Base-by-base conservation (phyloP, 495 filamentous ascomycete species). In the Penicillium turbatum region DNA sequence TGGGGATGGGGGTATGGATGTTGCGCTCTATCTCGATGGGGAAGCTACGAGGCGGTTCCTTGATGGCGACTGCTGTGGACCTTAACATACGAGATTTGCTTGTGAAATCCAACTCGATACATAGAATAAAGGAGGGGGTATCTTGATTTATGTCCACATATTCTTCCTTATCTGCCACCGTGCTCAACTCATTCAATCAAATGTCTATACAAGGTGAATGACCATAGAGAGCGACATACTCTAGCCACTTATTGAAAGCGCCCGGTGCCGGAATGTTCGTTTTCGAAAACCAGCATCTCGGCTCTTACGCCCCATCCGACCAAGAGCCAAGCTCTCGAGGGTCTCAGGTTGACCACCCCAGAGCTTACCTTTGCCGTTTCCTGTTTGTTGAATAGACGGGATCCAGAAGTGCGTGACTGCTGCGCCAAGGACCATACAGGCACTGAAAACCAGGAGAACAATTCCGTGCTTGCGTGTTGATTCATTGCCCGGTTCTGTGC, bases 341-440 rank as follows among this genome's bases (percentile, higher is more conserved):
- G 66, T 76, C 55, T 72, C 72, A 7, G 69, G 66, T 51, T 68
- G 66, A 10, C 72, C 71, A 10, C 72, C 72, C 69, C 71, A 74
- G 15, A 74, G 46, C 50, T 66, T 53, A 15, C 63, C 60, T 9
- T 48, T 47, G 2, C 61, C 61, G 35, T 64, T 58, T 24, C 30
- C 38, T 32, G 42, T 44, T n/a, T 69, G 56, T 49, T 74, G 72
- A 12, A 72, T 54, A 1, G 70, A 53, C 7, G 75, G 75, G 36
- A 78, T 73, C 67, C 67, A 76, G 54, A 72, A 68, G 54, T 75
- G 72, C 17, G 76, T 77, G 3, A 77, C 67, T 2, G 47, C 59
- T 2, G 73, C 72, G 8, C 76, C 76, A n/a, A 76, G 26, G 7
- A 78, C 54, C 76, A 79, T 79, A 24, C 72, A 76, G 6, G 58